Evolutionary conservation across 1,139 yeast species (phyloP).

Genomic region (Blastobotrys ciferrii): DNA sequence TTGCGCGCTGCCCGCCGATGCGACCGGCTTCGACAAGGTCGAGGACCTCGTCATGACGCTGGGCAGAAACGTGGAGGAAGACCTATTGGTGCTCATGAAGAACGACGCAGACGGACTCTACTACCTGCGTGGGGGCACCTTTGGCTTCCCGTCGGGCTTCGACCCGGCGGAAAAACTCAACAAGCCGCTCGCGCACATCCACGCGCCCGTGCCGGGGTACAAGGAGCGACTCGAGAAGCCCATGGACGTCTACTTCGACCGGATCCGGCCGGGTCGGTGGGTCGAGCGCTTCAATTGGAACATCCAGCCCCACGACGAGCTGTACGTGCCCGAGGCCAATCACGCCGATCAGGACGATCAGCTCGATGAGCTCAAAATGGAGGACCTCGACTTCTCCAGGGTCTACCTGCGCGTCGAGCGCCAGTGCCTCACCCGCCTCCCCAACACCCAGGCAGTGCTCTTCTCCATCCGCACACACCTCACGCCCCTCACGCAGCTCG

Average conservation of each 20-base stretch:
- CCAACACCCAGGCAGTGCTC: slow-evolving; percentile 51
- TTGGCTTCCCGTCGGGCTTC: slow-evolving; percentile 76
- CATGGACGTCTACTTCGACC: slow-evolving; percentile 60
- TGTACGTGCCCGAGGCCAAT: slow-evolving; percentile 52
- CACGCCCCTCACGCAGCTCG: slow-evolving; percentile 56
- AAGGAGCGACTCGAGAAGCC: slow-evolving; percentile 51
- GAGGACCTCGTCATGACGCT: slow-evolving; percentile 44
- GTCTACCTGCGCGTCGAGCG: slow-evolving; percentile 62
- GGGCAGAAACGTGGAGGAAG: slow-evolving; percentile 61
- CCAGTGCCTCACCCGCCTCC: slow-evolving; percentile 59
- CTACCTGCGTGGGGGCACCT: slow-evolving; percentile 59
- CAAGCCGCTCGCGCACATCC: slow-evolving; percentile 43
- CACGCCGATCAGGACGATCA: slow-evolving; percentile 40
- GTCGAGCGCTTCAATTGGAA: slow-evolving; percentile 63
- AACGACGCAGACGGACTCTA: slow-evolving; percentile 59
- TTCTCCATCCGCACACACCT: slow-evolving; percentile 66
- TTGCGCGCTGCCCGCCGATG: slow-evolving; percentile 24
- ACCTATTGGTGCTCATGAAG: slow-evolving; percentile 55
- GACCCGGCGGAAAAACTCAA: slow-evolving; percentile 56
- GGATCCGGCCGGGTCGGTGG: slow-evolving; percentile 51
- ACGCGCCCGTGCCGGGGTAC: slow-evolving; percentile 64
- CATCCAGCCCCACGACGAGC: slow-evolving; percentile 53
- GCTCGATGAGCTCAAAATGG: slow-evolving; percentile 36
- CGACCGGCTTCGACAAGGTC: slow-evolving; percentile 12
- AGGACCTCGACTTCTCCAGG: slow-evolving; percentile 52